Conservation (phyloP, 805 yeast genomes). For the Komagataella populi region DNA sequence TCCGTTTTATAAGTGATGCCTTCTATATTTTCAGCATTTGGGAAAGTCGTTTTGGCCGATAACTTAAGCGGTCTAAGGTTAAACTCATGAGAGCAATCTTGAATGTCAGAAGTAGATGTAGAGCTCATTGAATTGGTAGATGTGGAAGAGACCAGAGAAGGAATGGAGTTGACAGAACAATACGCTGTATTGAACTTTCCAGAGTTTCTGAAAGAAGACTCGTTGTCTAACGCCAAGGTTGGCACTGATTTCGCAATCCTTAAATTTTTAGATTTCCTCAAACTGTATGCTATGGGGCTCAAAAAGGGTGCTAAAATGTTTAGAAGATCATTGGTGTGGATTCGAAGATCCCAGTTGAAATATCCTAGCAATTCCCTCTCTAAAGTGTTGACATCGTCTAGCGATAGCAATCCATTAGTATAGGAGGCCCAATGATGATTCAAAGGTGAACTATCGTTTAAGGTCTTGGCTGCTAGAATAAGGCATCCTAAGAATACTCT, state of each 20-base stretch:
- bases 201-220: not conserved
- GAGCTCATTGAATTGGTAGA: constrained; percentile 3
- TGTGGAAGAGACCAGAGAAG: constrained; percentile 2
- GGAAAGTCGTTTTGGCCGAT: not conserved
- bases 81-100: not conserved
- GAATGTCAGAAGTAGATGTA: constrained; percentile 1
- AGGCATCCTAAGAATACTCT: constrained; percentile 83
- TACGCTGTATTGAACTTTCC: not conserved
- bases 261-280: constrained; percentile 9
- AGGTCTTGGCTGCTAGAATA: constrained; percentile 81
- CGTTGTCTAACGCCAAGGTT: not conserved
- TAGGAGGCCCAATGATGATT: constrained; percentile 94
- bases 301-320: constrained; percentile 64
- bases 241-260: constrained; percentile 3
- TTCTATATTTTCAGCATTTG: not conserved
- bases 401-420: constrained; percentile 62
- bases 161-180: constrained; percentile 2
- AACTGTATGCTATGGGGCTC: constrained; percentile 49
- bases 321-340: constrained; percentile 58
- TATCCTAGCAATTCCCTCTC: constrained; percentile 78
- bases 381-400: constrained; percentile 77
- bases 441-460: constrained; percentile 89
- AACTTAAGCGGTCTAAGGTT: not conserved
- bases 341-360: constrained; percentile 74
- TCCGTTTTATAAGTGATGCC: not conserved